Evolutionary conservation across 176 grass and related monocot species (phyloP).

Genomic region (Bothriochloa decipiens): DNA sequence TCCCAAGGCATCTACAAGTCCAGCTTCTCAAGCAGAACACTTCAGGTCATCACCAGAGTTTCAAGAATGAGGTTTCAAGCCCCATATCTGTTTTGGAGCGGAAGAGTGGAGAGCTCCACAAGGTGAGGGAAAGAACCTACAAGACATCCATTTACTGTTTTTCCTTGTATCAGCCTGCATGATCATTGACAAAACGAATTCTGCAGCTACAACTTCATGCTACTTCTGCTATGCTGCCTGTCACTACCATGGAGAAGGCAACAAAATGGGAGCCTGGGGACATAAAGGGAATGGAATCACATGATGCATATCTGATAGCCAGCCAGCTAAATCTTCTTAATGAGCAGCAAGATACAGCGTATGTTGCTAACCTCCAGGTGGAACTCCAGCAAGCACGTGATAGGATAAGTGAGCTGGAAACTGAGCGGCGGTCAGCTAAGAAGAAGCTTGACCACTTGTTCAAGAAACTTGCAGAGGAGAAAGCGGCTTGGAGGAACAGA

Average conservation of each 20-base stretch:
- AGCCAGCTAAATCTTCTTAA: slow-evolving; percentile 76
- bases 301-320: slow-evolving; percentile 74
- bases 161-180: neutral
- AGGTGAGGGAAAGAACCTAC: slow-evolving; percentile 48
- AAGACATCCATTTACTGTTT: neutral
- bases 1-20: slow-evolving; percentile 75
- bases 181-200: neutral
- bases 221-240: slow-evolving; percentile 51
- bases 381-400: slow-evolving; percentile 74
- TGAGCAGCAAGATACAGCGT: slow-evolving; percentile 51
- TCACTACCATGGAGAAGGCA: slow-evolving; percentile 73
- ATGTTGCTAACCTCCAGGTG: slow-evolving; percentile 68
- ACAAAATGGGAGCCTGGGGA: slow-evolving; percentile 94
- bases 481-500: slow-evolving; percentile 83
- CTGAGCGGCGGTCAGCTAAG: slow-evolving; percentile 72
- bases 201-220: slow-evolving; percentile 46
- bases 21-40: slow-evolving; percentile 72
- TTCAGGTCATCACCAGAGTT: slow-evolving; percentile 46
- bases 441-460: slow-evolving; percentile 90
- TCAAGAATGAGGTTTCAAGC: slow-evolving; percentile 82
- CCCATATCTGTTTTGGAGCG: slow-evolving; percentile 86
- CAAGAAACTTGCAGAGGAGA: slow-evolving; percentile 91
- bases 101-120: slow-evolving; percentile 76
- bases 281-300: slow-evolving; percentile 58
- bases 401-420: slow-evolving; percentile 68